Conservation (phyloP, 495 filamentous ascomycete genomes). For the Penicillium tannophilum region DNA sequence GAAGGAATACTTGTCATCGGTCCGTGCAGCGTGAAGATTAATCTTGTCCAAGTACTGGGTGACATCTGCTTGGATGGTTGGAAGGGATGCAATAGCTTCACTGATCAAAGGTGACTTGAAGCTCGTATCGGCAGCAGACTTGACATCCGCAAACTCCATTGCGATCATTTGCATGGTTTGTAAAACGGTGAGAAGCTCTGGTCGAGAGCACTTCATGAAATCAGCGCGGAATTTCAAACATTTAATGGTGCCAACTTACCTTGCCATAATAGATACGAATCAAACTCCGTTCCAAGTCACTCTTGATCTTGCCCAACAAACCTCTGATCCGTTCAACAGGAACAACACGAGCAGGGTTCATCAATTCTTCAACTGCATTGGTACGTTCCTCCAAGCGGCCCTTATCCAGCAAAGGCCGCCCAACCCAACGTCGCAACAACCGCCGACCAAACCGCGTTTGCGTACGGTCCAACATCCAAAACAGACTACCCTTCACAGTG, state of each 20-base stretch:
- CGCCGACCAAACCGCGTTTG: constrained; percentile 87
- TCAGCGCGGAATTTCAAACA: constrained; percentile 23
- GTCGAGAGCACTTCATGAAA: constrained; percentile 68
- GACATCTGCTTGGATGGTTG: constrained; percentile 71
- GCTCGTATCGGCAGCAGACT: constrained; percentile 64
- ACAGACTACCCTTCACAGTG: constrained; percentile 81
- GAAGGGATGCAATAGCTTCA: constrained; percentile 73
- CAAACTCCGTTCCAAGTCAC: constrained; percentile 86
- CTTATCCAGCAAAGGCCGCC: constrained; percentile 83
- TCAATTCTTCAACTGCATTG: constrained; percentile 84
- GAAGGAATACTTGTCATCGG: constrained; percentile 91
- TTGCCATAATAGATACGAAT: constrained; percentile 97
- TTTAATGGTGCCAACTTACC: constrained; percentile 28
- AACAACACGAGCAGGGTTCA: constrained; percentile 61
- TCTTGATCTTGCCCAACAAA: constrained; percentile 69
- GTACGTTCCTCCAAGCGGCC: constrained; percentile 78
- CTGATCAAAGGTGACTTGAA: constrained; percentile 74
- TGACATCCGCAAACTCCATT: constrained; percentile 68
- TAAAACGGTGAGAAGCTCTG: constrained; percentile 82
- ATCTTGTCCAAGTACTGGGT: constrained; percentile 78
- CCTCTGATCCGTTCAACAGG: constrained; percentile 72
- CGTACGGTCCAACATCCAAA: constrained; percentile 95
- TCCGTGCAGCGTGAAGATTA: constrained; percentile 78
- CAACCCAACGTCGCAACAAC: constrained; percentile 92
- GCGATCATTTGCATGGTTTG: constrained; percentile 84